Conservation (phyloP, 2,329 filamentous ascomycete genomes). For the Xylaria sp. region DNA sequence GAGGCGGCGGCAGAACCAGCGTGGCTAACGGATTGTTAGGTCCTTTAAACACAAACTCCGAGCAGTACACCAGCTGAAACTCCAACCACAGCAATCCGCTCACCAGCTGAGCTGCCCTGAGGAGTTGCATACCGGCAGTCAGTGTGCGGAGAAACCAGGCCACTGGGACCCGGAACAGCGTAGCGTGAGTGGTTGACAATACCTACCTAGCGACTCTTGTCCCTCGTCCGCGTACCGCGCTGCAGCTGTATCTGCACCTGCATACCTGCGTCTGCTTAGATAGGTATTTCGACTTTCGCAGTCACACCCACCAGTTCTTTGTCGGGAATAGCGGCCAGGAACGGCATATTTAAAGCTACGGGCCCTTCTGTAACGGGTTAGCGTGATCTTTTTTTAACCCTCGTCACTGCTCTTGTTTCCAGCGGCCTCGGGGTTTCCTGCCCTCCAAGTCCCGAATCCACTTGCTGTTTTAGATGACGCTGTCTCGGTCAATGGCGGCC, state of each 20-base stretch:
- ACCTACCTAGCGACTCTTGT: background rate
- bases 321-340: constrained; percentile 2
- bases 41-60: constrained; percentile 23
- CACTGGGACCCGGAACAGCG: constrained; percentile 25
- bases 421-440: background rate
- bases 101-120: constrained; percentile 22
- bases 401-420: background rate
- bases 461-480: constrained; percentile 17
- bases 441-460: constrained; percentile 2
- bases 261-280: background rate
- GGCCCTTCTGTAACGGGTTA: background rate
- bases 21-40: constrained; percentile 27
- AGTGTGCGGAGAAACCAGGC: constrained; percentile 23
- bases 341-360: constrained; percentile 2
- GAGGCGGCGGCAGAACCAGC: constrained; percentile 13
- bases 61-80: constrained; percentile 24
- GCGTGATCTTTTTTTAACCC: background rate
- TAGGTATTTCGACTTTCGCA: background rate
- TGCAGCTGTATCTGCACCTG: constrained; percentile 2
- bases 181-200: constrained; percentile 4
- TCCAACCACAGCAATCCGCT: background rate
- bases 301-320: constrained; percentile 9
- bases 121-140: constrained; percentile 23
- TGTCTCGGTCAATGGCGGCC: constrained; percentile 21
- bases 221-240: constrained; percentile 9